Evolutionary conservation across 495 filamentous ascomycete genomes (phyloP), one percentile per base, ranked within the genome.

Genomic region (Penicillium mononematosum): DNA sequence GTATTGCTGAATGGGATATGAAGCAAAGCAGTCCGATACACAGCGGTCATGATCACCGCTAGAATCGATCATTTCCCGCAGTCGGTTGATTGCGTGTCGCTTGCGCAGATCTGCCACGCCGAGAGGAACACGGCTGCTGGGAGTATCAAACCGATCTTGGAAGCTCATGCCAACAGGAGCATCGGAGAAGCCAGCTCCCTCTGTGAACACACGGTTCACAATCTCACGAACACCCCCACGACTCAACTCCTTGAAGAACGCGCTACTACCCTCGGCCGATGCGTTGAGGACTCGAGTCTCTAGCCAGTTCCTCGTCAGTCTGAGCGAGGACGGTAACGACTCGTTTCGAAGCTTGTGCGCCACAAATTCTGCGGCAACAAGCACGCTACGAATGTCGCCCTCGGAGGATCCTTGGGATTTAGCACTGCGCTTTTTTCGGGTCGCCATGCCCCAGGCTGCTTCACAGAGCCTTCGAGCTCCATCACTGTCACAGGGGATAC

Each of bases 311-410:
- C 85, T 81, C 1, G 91, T 97, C 46, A 98, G 70, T 56, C 78
- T 75, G 57, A 62, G 66, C 44, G 57, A 46, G 45, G 56, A 70
- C 46, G 61, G 56, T 51, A 55, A 61, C 56, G 47, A 66, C 55
- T 71, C 78, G 14, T 88, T 83, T 58, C 83, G 81, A 34, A 97
- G 73, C 62, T 90, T 90, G 29, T 87, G 82, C 32, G 94, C 93
- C 42, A 94, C 89, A 91, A 92, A 97, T 78, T 98, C 92, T 27
- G 89, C 90, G 8, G 93, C 89, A 9, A 98, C 94, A 78, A 98
- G 88, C 27, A 96, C 83, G 22, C 91, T 90, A 60, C 94, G 84
- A 34, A 98, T 87, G 69, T 98, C 94, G 38, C 94, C 94, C 64
- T 96, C 91, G 11, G 85, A 85, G 45, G 86, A 88, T 48, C 87